Base-by-base conservation (phyloP, 148 eudicot genomes). In the Heliamphora exappendiculata region DNA sequence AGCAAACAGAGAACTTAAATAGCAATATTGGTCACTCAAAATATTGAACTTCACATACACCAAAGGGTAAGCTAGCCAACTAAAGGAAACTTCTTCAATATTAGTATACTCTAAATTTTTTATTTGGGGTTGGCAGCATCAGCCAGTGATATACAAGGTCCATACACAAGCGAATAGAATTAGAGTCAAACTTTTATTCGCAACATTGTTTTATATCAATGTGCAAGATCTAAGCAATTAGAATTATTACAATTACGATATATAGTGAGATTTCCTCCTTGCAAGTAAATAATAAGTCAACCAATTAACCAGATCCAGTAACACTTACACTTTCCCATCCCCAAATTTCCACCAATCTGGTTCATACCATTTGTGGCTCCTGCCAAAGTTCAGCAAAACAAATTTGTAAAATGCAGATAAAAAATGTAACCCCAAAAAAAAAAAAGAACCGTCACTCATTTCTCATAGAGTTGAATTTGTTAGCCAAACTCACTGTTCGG, bases 341-440 rank as follows among this genome's bases (percentile, higher is more conserved):
- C 96, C 98, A 80, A 93, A 91, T 80, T 93, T 93, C 98, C 98
- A 93, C 98, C 98, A 93, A 79, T 93, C 98, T 49, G 94, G 98
- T 78, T 93, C 98, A 85, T 93, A 90, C 98, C 98, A 93, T 85
- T 85, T 88, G 76, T 90, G 82, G 63, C 85, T 77, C 86, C 93
- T 90, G 83, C 77, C 77, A 80, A 80, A 78, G 33, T 75, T 54
- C 54, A 84, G 26, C n/a, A 75, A 41, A 28, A 75, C 19, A 49
- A 45, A 33, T 13, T 17, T 37, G 3, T 69, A 1, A 68, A 34
- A 20, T 2, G 1, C 29, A 55, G 8, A 72, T 68, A 69, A 72
- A 20, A 29, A 9, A 36, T 45, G 55, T 13, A n/a, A n/a, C n/a
- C n/a, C n/a, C n/a, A n/a, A n/a, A n/a, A n/a, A n/a, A n/a, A n/a